Base-by-base conservation (phyloP, 164 flowering plant genomes). In the Vitis vinifera region DNA sequence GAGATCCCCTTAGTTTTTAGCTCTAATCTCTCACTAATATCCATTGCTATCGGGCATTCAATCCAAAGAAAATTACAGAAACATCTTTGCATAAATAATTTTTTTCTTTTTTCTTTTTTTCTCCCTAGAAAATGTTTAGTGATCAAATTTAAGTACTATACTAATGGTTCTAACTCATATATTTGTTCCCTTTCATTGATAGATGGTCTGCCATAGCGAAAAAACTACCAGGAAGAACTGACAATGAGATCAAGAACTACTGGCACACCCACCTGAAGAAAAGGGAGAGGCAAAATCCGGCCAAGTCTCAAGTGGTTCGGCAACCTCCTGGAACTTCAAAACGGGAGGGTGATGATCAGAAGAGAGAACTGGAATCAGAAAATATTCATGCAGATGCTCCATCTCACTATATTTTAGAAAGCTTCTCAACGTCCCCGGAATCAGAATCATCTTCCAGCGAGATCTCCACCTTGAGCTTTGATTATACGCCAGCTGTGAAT, bases 121-220 rank as follows among this genome's bases (percentile, higher is more conserved):
- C 44, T 37, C 5, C 4, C 44, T 37, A 37, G 44, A 37, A 37
- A 37, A 6, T 37, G 44, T 37, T 37, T 37, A 37, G 7, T 37
- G 44, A 37, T 37, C 44, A 37, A 37, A 37, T 37, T 3, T 6
- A 37, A 37, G 44, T 0, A 58, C 61, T n/a, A 16, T 15, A 15
- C 15, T 9, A 30, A 57, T 15, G 4, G 60, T 57, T 9, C 10
- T 57, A 19, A 8, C 4, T 57, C 17, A 57, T 15, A 16, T 57
- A 16, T 19, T 14, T 57, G 17, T 9, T 10, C 14, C 62, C 17
- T 19, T 11, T 23, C 29, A 23, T n/a, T 31, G 9, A 4, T 67
- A 80, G 83, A 63, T 80, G 80, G 83, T 80, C 80, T 2, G 7
- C 53, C 51, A 80, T 80, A 19, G 80, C 83, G 2, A 19, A 76